Base-by-base conservation (phyloP, 768 basidiomycete genomes). In the Russula abietina region DNA sequence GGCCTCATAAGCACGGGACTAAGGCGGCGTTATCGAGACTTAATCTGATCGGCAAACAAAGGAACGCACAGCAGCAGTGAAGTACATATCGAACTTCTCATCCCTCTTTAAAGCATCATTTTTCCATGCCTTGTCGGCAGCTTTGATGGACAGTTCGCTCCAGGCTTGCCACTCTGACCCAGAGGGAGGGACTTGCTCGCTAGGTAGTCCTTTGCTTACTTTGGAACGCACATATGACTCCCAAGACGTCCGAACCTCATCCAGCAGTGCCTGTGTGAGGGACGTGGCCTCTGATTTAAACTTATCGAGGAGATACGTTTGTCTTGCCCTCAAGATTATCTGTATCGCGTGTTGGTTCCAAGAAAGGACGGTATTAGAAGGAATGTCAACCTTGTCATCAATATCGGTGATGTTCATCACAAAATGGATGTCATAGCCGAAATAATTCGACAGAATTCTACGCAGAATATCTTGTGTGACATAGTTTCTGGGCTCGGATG, bases 361-460 rank as follows among this genome's bases (percentile, higher is more conserved):
- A 26, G 38, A 30, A 28, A 48, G n/a, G 43, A 36, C 8, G 11
- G 62, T 77, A 28, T 43, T 45, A 24, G 54, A 56, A 43, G 53
- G 32, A 19, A 28, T 39, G 12, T 12, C 57, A 62, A 91, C 96
- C 85, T 99, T 99, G 81, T 98, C 97, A 71, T 99, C 97, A 65
- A 99, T 97, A 74, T 99, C 96, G 5, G 97, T 99, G 69, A 99
- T 85, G 74, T 99, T 99, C 93, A 97, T 97, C 50, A 98, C 96
- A 71, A 98, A 97, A 73, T 98, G 93, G 60, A 99, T 89, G 71
- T 98, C 91, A 70, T 95, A 98, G 28, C 91, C 90, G 75, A 98
- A 98, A 76, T 96, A 98, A 76, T 98, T 93, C 1, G 87, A 80
- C 79, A 98, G 79, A 56, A 99, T 91, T 54, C 97, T 79, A 59